phyloP scores from a whole-genome alignment of 176 grass and related monocot species.

The Avena atlantica region DNA sequence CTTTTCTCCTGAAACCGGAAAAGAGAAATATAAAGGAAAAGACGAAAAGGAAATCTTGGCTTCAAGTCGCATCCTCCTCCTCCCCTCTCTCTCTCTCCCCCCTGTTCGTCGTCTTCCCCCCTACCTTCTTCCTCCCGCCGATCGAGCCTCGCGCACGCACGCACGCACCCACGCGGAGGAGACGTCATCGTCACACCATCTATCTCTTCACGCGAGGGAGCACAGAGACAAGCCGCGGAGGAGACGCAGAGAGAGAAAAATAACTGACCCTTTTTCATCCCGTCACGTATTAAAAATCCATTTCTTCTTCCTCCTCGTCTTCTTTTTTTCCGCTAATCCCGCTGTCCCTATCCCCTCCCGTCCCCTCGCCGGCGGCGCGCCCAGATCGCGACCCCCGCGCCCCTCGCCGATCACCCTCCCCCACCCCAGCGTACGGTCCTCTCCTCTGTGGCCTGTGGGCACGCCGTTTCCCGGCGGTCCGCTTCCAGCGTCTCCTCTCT shows the following conservation, averaged over 20 bases:
- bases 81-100: background rate
- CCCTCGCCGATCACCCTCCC: constrained; percentile 28
- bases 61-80: constrained; percentile 25
- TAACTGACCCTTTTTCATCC: constrained; percentile 23
- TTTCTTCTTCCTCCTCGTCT: background rate
- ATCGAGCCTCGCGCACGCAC: constrained; percentile 17
- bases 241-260: constrained; percentile 14
- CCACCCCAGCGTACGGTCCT: background rate
- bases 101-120: background rate
- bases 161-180: constrained; percentile 16
- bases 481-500: background rate
- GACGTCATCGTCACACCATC: background rate
- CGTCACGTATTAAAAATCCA: constrained; percentile 27
- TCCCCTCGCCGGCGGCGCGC: constrained; percentile 41
- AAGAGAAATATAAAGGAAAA: background rate
- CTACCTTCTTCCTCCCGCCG: constrained; percentile 13
- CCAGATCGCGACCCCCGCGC: constrained; percentile 39
- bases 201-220: constrained; percentile 18
- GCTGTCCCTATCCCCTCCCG: constrained; percentile 10
- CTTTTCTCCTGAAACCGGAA: constrained; percentile 15
- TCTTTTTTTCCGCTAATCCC: constrained; percentile 25
- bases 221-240: background rate
- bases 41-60: constrained; percentile 41
- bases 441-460: background rate
- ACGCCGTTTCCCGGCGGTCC: constrained; percentile 11